Base-by-base conservation (phyloP, 805 yeast species). In the Saccharomycopsis sp. region DNA sequence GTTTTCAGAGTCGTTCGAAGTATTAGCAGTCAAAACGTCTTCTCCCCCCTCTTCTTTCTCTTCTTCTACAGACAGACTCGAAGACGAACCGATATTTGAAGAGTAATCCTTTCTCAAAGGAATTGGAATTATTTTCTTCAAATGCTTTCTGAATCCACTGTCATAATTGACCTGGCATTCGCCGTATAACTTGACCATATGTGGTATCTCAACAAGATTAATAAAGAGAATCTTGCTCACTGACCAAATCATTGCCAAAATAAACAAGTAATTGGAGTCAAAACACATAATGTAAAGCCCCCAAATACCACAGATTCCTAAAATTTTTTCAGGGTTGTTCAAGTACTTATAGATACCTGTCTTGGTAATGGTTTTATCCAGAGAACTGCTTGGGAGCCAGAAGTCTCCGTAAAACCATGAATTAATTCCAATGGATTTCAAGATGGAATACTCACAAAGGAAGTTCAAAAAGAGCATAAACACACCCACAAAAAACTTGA, bases 401-500 rank as follows among this genome's bases (percentile, higher is more conserved):
- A 88, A 88, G 69, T 88, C 96, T 58, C 96, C 96, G 69, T 85
- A 88, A 66, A 87, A 88, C 94, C 94, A 88, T n/a, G 96, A 94
- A 70, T 85, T 87, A 61, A 86, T 86, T 1, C 93, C 93, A 63
- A 88, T 82, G 54, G 87, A 83, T 51, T 81, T 81, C 63, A 83
- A 78, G 42, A 87, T 86, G 34, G 89, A 86, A 23, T 76, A 65
- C 64, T 86, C 83, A 41, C 89, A 85, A 86, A 89, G 83, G 17
- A 78, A 68, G 65, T 88, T 96, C 29, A 88, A 74, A 5, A 77
- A 64, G 15, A 85, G 73, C 41, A 87, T 73, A 59, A 82, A 68
- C 0, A 72, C 61, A 9, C 93, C 93, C 53, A 85, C 66, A 56
- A 86, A 84, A 80, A 63, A 58, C 87, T 70, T 61, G 84, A 75